phyloP scores from a whole-genome alignment of 441 rosid species.

The Macaranga tanarius region DNA sequence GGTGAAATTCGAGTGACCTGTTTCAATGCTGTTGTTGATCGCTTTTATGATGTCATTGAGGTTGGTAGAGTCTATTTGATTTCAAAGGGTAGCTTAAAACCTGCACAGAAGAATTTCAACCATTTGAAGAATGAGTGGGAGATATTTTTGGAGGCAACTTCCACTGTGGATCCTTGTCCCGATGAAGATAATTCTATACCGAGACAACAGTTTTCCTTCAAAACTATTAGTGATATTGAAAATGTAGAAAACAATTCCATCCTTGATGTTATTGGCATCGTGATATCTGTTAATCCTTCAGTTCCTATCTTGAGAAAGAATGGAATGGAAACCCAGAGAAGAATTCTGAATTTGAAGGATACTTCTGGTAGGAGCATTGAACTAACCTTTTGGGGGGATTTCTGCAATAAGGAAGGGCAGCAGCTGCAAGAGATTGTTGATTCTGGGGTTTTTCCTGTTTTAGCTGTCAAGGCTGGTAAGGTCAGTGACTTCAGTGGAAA shows the following conservation, averaged over 20 bases:
- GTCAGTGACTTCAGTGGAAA: slow-evolving; percentile 84
- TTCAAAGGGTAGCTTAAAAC: slow-evolving; percentile 80
- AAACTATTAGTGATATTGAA: slow-evolving; percentile 67
- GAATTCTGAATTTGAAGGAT: slow-evolving; percentile 69
- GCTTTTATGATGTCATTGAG: slow-evolving; percentile 62
- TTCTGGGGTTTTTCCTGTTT: slow-evolving; percentile 58
- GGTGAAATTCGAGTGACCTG: slow-evolving; percentile 85
- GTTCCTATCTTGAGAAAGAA: slow-evolving; percentile 77
- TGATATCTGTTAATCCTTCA: slow-evolving; percentile 62
- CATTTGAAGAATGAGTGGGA: slow-evolving; percentile 82
- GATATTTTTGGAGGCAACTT: slow-evolving; percentile 69
- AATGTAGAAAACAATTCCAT: slow-evolving; percentile 58
- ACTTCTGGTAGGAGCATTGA: slow-evolving; percentile 68
- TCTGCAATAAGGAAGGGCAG: slow-evolving; percentile 81
- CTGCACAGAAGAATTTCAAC: slow-evolving; percentile 84
- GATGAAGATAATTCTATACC: slow-evolving; percentile 81
- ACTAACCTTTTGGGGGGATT: slow-evolving; percentile 81
- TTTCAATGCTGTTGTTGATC: slow-evolving; percentile 75
- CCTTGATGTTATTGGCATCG: slow-evolving; percentile 69
- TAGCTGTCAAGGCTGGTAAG: slow-evolving; percentile 81
- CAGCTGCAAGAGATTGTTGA: slow-evolving; percentile 63
- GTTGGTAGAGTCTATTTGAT: slow-evolving; percentile 79
- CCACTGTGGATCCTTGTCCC: slow-evolving; percentile 64
- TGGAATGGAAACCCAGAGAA: slow-evolving; percentile 90
- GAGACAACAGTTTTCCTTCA: slow-evolving; percentile 73